A percentile compares a stretch with the other conserved stretches of the same genome.
Evolutionary conservation across 257 asterid species (phyloP).

Genomic region (Lavandula angustifolia): DNA sequence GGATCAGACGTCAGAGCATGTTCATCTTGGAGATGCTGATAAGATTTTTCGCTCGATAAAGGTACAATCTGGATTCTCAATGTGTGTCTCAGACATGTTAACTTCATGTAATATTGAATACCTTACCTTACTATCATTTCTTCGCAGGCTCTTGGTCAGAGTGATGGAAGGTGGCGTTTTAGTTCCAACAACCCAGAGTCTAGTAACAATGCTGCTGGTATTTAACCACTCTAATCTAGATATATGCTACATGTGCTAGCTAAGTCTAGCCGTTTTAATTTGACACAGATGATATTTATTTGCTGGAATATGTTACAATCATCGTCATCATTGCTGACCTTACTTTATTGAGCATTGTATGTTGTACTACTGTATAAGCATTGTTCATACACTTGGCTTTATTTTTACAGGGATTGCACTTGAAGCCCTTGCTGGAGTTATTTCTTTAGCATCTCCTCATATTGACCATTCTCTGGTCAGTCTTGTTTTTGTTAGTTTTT

Average conservation of each 20-base stretch:
- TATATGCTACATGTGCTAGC: slow-evolving; percentile 22
- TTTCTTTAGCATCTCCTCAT: slow-evolving; percentile 76
- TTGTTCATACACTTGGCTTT: slow-evolving; percentile 19
- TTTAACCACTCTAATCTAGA: slow-evolving; percentile 9
- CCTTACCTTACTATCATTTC: slow-evolving; percentile 28
- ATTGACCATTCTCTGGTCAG: slow-evolving; percentile 78
- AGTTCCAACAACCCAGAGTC: slow-evolving; percentile 82
- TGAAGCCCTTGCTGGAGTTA: slow-evolving; percentile 83
- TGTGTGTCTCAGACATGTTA: slow-evolving; percentile 17
- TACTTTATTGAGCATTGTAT: not conserved
- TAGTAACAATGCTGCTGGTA: slow-evolving; percentile 92
- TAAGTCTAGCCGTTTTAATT: slow-evolving; percentile 13
- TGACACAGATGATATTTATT: slow-evolving; percentile 9
- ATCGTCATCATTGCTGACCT: slow-evolving; percentile 14
- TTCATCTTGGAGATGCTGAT: slow-evolving; percentile 69
- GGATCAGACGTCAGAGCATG: slow-evolving; percentile 70
- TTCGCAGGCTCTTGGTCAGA: slow-evolving; percentile 88
- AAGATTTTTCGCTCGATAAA: slow-evolving; percentile 66
- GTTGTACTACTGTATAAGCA: not conserved
- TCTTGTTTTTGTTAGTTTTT: slow-evolving; percentile 25
- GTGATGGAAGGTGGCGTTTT: slow-evolving; percentile 98
- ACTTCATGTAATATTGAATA: slow-evolving; percentile 22
- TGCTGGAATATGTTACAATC: slow-evolving; percentile 10
- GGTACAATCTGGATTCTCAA: slow-evolving; percentile 44
- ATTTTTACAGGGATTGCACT: slow-evolving; percentile 74